Base-by-base conservation (phyloP, 108 stramenopile genomes). In the Cyclotella baltica region DNA sequence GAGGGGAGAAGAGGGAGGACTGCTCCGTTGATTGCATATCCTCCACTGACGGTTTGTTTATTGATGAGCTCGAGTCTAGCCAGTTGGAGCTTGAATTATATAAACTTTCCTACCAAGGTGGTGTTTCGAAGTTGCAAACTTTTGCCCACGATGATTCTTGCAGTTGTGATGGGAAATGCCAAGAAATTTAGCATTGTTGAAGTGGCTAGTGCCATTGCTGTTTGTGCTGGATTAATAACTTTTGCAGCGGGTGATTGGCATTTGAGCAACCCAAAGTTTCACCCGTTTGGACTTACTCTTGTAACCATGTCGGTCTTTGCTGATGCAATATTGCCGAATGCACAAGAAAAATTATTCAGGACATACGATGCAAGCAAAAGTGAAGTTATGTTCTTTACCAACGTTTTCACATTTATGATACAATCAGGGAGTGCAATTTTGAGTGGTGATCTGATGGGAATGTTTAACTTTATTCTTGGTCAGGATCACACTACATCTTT, bases 31-130 rank as follows among this genome's bases (percentile, higher is more conserved):
- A 78, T 84, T n/a, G 85, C 88, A 0, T 98, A 97, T 84, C 89
- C 93, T 1, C 73, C 91, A 47, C 72, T 97, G 67, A 93, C 96
- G 11, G 56, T 85, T 13, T 94, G 96, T 62, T 74, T 98, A 27
- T 59, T 96, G 81, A 70, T 88, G 69, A 94, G 93, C 19, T 96
- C 96, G n/a, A 87, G 92, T 34, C 87, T 97, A 28, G 94, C 96
- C 19, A 97, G 96, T 36, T 83, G 82, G 82, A 84, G 93, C 11
- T 83, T 98, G 71, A 96, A 97, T 65, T 98, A 93, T 83, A 98
- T 98, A 75, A 98, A 98, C 66, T 98, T 96, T 77, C 96, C 98
- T 22, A 98, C 98, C 34, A 98, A 97, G 78, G 97, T 98, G 4
- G 89, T 96, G 4, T 96, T 96, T 76, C 90, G 96, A 59, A 90